Evolutionary conservation across 225 moss, liverwort and hornwort species (phyloP).

Genomic region (Ulota crispa): DNA sequence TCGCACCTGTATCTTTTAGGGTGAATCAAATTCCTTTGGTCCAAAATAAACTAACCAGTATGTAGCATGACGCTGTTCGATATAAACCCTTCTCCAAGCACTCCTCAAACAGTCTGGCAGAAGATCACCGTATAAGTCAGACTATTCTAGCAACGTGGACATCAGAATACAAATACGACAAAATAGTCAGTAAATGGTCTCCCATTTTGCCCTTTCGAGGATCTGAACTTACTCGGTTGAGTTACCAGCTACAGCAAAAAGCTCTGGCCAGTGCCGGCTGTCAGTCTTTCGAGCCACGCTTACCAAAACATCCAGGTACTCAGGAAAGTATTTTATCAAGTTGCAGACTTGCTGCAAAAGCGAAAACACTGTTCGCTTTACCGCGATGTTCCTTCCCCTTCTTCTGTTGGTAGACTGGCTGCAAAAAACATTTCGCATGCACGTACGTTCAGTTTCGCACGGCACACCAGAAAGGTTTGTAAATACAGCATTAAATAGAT

Average conservation of each 20-base stretch:
- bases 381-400: constrained; percentile 60
- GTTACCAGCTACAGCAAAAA: constrained; percentile 88
- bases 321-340: constrained; percentile 76
- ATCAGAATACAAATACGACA: background rate
- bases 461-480: background rate
- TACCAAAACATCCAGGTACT: constrained; percentile 92
- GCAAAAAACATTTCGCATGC: constrained; percentile 30
- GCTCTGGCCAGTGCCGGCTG: constrained; percentile 87
- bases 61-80: constrained; percentile 94
- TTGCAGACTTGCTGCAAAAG: constrained; percentile 81
- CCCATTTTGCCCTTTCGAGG: background rate
- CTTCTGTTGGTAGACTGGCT: constrained; percentile 81
- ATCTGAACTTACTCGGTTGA: constrained; percentile 66
- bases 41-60: constrained; percentile 66
- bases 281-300: constrained; percentile 96
- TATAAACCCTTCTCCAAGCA: constrained; percentile 91
- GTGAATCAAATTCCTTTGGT: background rate
- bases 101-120: constrained; percentile 89
- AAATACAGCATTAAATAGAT: background rate
- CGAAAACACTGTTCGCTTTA: constrained; percentile 61
- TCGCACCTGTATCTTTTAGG: background rate
- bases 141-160: background rate
- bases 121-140: constrained; percentile 12
- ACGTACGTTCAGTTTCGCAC: constrained; percentile 1
- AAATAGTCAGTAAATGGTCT: background rate